Conservation (phyloP, 805 yeast genomes). For the Sugiyamaella lignohabitans region DNA sequence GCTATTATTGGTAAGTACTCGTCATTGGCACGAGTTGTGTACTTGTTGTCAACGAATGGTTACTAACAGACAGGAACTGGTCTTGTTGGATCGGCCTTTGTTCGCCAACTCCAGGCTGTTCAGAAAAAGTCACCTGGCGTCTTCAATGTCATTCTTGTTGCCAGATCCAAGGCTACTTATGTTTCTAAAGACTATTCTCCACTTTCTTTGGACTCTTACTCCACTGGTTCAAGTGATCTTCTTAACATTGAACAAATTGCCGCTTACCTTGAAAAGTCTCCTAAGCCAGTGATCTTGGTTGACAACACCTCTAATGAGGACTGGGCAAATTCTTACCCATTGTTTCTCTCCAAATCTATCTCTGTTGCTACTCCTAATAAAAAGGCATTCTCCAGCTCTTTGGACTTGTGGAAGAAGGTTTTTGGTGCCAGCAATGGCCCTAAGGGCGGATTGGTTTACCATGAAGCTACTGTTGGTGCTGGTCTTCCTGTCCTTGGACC, state of each 20-base stretch:
- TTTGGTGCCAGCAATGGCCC: conserved; percentile 48
- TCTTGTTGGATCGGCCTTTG: conserved; percentile 88
- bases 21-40: too few relatives aligned
- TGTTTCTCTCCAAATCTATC: conserved; percentile 66
- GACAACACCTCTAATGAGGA: conserved; percentile 89
- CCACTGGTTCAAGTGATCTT: conserved; percentile 42
- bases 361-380: conserved; percentile 98
- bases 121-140: conserved; percentile 44
- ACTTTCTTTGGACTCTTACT: conserved; percentile 43
- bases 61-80: conserved; percentile 56
- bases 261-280: conserved; percentile 56
- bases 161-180: conserved; percentile 66
- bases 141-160: conserved; percentile 74
- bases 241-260: conserved; percentile 54
- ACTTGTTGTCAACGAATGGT: background rate
- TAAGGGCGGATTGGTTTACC: conserved; percentile 77
- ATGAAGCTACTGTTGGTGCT: conserved; percentile 98
- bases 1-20: conserved; percentile 58
- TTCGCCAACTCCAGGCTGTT: conserved; percentile 66
- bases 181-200: conserved; percentile 66
- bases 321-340: conserved; percentile 72
- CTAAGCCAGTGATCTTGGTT: conserved; percentile 72
- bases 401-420: conserved; percentile 69
- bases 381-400: conserved; percentile 84
- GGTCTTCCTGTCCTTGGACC: conserved; percentile 93